phyloP scores from a whole-genome alignment of 805 yeast genomes.

The Lachancea fermentati region DNA sequence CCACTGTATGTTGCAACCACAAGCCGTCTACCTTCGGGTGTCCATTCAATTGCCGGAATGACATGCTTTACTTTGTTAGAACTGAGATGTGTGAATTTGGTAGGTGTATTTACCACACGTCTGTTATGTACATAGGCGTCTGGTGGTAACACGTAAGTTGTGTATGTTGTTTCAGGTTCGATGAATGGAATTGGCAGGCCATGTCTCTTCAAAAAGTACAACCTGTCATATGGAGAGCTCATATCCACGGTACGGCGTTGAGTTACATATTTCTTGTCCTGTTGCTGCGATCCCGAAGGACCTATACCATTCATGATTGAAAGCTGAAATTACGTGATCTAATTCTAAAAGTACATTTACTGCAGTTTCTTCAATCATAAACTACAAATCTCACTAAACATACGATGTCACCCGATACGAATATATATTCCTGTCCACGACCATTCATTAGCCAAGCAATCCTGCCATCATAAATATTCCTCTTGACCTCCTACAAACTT shows the following conservation, averaged over 20 bases:
- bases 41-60: constrained; percentile 87
- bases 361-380: no score
- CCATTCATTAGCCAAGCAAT: no score
- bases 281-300: not conserved
- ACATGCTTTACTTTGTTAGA: constrained; percentile 90
- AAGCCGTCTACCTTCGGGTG: constrained; percentile 90
- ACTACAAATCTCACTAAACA: no score
- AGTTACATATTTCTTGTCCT: constrained; percentile 24
- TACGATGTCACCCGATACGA: not conserved
- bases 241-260: constrained; percentile 32
- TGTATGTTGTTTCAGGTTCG: constrained; percentile 29
- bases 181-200: constrained; percentile 25
- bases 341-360: no score
- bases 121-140: constrained; percentile 18
- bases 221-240: constrained; percentile 27
- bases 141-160: constrained; percentile 29
- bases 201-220: constrained; percentile 25
- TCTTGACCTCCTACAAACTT: constrained; percentile 19
- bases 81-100: constrained; percentile 84
- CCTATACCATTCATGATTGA: constrained; percentile 3
- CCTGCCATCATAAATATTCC: constrained; percentile 15
- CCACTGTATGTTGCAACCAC: constrained; percentile 90
- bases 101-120: constrained; percentile 52
- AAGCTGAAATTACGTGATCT: not conserved
- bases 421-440: no score